These are phyloP conservation scores for Ormosia emarginata DNA, from an alignment of 306 rosid genomes.

Conservation along the genomic window DNA sequence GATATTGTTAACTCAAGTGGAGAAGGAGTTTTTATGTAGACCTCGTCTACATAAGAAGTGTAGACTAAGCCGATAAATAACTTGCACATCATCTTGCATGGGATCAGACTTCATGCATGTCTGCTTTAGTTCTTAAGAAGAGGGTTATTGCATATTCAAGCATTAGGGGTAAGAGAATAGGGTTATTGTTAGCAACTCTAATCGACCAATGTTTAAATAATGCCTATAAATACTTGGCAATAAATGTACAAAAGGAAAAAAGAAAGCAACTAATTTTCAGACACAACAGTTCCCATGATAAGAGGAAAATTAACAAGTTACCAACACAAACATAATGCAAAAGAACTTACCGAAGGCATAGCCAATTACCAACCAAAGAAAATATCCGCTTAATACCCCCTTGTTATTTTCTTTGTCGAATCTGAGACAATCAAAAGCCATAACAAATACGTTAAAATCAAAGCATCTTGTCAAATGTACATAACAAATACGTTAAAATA, in stretches of 20 bases:
- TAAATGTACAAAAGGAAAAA: neutral
- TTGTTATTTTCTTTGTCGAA: constrained; percentile 78
- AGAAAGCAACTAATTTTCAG: neutral
- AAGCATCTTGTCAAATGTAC: neutral
- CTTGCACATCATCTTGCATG: neutral
- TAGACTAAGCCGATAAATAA: neutral
- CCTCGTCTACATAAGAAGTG: neutral
- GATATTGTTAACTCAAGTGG: neutral
- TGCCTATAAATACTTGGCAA: neutral
- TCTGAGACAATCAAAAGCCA: constrained; percentile 51
- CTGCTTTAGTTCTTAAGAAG: neutral
- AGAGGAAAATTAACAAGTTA: neutral
- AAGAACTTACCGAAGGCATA: constrained; percentile 77
- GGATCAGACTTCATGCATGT: neutral
- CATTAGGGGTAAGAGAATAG: neutral
- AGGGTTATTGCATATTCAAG: neutral
- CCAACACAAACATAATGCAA: neutral
- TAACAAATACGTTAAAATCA: constrained; percentile 9
- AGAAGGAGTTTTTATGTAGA: neutral
- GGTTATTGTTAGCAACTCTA: neutral
- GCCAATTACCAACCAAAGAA: constrained; percentile 76
- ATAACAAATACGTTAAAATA: constrained; percentile 10
- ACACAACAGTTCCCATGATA: neutral
- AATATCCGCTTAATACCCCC: constrained; percentile 51
- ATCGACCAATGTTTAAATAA: neutral